These are phyloP conservation scores for Cyberlindnera subsufficiens DNA, from an alignment of 805 yeast genomes.

Conservation along the genomic window DNA sequence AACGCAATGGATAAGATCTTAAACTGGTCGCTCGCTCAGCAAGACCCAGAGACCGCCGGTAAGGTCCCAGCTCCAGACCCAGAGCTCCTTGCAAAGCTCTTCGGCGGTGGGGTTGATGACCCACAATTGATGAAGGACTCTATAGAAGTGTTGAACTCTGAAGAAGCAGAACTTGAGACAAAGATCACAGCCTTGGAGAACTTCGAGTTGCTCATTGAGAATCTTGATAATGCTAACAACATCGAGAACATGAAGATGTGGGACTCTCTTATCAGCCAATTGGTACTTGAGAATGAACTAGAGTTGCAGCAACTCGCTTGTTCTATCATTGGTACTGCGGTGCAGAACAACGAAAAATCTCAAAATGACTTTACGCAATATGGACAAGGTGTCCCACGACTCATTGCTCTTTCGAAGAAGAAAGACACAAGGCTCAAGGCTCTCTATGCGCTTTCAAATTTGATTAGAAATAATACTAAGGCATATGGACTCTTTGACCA, in stretches of 20 bases:
- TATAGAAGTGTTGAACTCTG: slow-evolving; percentile 50
- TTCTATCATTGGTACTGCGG: slow-evolving; percentile 83
- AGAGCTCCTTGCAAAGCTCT: slow-evolving; percentile 69
- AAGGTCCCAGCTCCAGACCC: slow-evolving; percentile 73
- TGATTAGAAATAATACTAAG: slow-evolving; percentile 59
- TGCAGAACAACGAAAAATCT: slow-evolving; percentile 78
- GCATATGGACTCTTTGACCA: slow-evolving; percentile 52
- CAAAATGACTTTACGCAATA: slow-evolving; percentile 62
- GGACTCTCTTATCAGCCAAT: slow-evolving; percentile 57
- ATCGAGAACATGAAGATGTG: slow-evolving; percentile 79
- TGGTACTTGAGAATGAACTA: slow-evolving; percentile 35
- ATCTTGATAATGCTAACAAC: slow-evolving; percentile 90
- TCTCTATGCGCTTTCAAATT: slow-evolving; percentile 69
- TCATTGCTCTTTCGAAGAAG: slow-evolving; percentile 36
- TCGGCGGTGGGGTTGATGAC: slow-evolving; percentile 79
- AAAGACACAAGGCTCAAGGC: slow-evolving; percentile 45
- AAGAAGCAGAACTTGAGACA: slow-evolving; percentile 54
- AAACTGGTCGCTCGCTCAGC: slow-evolving; percentile 89
- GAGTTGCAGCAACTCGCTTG: slow-evolving; percentile 55
- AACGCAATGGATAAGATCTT: slow-evolving; percentile 75
- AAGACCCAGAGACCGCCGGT: slow-evolving; percentile 61
- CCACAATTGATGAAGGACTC: slow-evolving; percentile 82
- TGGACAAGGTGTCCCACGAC: slow-evolving; percentile 37
- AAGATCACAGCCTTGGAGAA: slow-evolving; percentile 79
- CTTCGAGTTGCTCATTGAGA: slow-evolving; percentile 90